Evolutionary conservation across 345 rosid genomes (phyloP), one percentile per base, ranked within the genome.

Genomic region (Populus nigra): DNA sequence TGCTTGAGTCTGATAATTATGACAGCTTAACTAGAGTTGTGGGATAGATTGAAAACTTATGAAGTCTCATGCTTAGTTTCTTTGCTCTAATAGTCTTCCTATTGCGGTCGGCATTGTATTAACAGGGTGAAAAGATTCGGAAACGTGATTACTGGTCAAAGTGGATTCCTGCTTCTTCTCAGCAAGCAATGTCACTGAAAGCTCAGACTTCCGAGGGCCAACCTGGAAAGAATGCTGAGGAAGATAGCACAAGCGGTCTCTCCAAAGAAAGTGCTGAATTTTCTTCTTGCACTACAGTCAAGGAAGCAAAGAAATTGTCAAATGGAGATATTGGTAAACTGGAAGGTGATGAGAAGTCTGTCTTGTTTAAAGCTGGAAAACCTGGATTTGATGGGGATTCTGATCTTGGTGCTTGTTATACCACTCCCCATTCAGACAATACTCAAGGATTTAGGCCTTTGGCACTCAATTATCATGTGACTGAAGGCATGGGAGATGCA

Each of bases 61-160:
- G 22, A 22, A 73, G 31, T 49, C 50, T n/a, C 36, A 9, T 33
- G 3, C n/a, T 4, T 15, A 23, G 61, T 16, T n/a, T 71, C 36
- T 73, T 59, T 72, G 33, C 43, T 61, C 65, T 23, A 22, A 17
- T 65, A 20, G 23, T 66, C 59, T 80, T 53, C 36, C 69, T 76
- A 73, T 68, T 27, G 22, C 20, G 68, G 36, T 62, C 74, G 79
- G 68, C 78, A 49, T 77, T 73, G 66, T 76, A 72, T 79, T 73
- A 78, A 69, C 69, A 96, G 99, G 97, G 86, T 78, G 90, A 91
- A 81, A 89, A 88, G 83, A 77, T 96, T 79, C 89, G 98, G 47
- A 92, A 85, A 83, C 89, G 88, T 31, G 87, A 88, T 77, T 91
- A 85, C 49, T 94, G 98, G 98, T 84, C 86, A 73, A 89, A 89